Conservation (phyloP, 1,284 basidiomycete species). For the Papiliotrema flavescens region DNA sequence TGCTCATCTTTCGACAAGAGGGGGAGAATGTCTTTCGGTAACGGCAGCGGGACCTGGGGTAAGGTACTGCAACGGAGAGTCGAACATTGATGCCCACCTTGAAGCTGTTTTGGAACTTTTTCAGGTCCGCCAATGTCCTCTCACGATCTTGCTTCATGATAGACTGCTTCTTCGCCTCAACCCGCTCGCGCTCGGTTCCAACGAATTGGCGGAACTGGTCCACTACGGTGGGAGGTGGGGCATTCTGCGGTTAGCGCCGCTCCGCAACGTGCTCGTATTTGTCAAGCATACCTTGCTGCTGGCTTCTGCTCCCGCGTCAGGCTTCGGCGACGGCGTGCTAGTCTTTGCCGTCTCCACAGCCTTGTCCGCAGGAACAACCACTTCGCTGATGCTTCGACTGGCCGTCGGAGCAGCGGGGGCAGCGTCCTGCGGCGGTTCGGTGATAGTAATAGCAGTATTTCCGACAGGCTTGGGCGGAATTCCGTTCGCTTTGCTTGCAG, state of each 20-base stretch:
- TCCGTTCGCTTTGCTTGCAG: constrained; percentile 16
- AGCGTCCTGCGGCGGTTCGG: too few relatives aligned
- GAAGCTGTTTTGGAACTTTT: constrained; percentile 89
- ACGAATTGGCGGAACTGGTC: constrained; percentile 78
- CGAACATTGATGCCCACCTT: constrained; percentile 58
- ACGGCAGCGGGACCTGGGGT: constrained; percentile 78
- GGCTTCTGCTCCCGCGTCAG: not conserved
- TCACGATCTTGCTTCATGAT: constrained; percentile 74
- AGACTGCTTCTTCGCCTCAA: constrained; percentile 85
- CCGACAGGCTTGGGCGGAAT: constrained; percentile 4
- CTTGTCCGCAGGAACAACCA: not conserved
- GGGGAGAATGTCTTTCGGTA: constrained; percentile 88
- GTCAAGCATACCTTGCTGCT: not conserved
- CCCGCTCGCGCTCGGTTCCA: constrained; percentile 76
- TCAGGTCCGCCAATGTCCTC: constrained; percentile 68
- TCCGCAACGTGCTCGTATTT: too few relatives aligned
- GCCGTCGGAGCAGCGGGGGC: constrained; percentile 11
- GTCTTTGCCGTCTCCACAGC: constrained; percentile 7
- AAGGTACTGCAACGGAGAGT: not conserved
- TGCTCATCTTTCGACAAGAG: constrained; percentile 86
- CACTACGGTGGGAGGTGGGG: constrained; percentile 32
- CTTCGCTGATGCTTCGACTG: constrained; percentile 19
- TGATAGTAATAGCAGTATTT: too few relatives aligned
- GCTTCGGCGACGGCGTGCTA: not conserved
- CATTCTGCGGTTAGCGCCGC: constrained; percentile 1